Base-by-base conservation (phyloP, 805 yeast genomes). In the Candida argentea region DNA sequence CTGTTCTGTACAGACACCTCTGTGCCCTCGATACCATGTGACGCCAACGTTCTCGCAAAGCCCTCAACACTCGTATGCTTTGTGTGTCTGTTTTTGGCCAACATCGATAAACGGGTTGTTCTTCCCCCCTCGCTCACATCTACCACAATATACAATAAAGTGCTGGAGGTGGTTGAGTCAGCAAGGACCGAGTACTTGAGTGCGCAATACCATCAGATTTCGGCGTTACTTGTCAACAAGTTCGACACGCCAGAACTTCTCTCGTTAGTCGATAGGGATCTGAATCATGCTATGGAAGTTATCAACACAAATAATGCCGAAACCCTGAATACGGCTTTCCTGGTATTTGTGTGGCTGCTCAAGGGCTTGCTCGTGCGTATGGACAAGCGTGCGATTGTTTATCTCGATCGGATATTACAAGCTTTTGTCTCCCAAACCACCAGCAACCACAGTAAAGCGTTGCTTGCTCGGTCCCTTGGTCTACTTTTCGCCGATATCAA, bases 401-500 rank as follows among this genome's bases (percentile, higher is more conserved):
- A 41, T 25, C 32, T 55, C 24, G 26, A 39, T 16, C 32, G 40
- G 13, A 21, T 58, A 7, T 36, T 50, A 5, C 32, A 31, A 3
- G 32, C 43, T 6, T 64, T 40, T 50, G 40, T 22, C 40, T 31
- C 39, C 39, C 67, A 24, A 27, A 70, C 11, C 32, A 43, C 5
- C 36, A 10, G 20, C 10, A 64, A 33, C 15, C 22, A 28, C 3
- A 27, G 41, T 8, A 46, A 42, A 26, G 29, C 31, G 6, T 26
- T 44, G 10, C 38, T 50, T 1, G 71, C 86, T 1, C 68, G 59
- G 32, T 61, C 78, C 4, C 67, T 82, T 28, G 81, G 74, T 22
- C 61, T 85, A 3, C 45, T 84, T 12, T 69, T 82, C 17, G 61
- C 75, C n/a, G 87, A 84, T 40, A 64, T 81, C 27, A 68, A 71